These are phyloP conservation scores for Elongisporangium undulatum DNA, from an alignment of 352 stramenopile species.

Conservation along the genomic window DNA sequence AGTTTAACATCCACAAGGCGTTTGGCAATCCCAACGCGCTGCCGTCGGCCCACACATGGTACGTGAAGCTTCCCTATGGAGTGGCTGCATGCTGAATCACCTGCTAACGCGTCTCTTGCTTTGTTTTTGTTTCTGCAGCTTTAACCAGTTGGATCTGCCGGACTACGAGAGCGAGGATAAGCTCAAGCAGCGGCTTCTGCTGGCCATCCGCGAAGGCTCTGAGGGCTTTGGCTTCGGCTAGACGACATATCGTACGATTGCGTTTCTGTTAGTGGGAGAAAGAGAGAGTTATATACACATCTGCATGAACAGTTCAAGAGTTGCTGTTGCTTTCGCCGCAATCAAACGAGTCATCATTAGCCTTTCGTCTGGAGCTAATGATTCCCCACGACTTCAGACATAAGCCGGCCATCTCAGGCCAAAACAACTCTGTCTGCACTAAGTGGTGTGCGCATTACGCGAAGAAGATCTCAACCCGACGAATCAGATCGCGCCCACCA, in stretches of 20 bases:
- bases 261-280: neutral
- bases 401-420: too few species aligned
- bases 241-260: constrained; percentile 1
- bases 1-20: constrained; percentile 99
- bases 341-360: too few species aligned
- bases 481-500: too few species aligned
- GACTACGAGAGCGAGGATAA: constrained; percentile 98
- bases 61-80: constrained; percentile 14
- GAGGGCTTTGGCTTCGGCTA: constrained; percentile 99
- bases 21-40: constrained; percentile 87
- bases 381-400: too few species aligned
- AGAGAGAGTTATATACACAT: constrained; percentile 1
- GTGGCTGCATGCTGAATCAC: constrained; percentile 3
- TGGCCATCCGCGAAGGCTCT: constrained; percentile 97
- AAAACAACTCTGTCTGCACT: too few species aligned
- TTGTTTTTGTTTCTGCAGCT: constrained; percentile 52
- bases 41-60: constrained; percentile 97
- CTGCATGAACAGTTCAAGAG: neutral
- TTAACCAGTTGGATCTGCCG: constrained; percentile 99
- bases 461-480: too few species aligned
- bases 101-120: constrained; percentile 10
- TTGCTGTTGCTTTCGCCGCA: neutral
- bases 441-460: too few species aligned
- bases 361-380: too few species aligned
- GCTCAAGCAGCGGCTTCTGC: constrained; percentile 95